Conservation (phyloP, 2,329 filamentous ascomycete genomes). For the Aspergillus nomiae region DNA sequence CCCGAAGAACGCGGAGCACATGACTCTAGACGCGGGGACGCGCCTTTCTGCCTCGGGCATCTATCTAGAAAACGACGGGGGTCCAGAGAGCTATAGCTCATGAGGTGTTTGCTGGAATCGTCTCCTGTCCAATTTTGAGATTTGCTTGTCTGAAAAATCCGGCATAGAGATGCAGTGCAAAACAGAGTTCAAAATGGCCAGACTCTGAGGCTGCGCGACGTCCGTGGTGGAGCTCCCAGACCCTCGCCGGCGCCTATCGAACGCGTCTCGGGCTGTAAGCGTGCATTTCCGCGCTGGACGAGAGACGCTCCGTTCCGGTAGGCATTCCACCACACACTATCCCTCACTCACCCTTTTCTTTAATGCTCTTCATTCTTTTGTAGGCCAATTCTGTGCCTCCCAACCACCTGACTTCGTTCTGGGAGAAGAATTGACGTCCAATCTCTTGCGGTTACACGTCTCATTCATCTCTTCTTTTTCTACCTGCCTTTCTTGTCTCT, state of each 20-base stretch:
- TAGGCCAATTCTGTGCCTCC: conserved; percentile 26
- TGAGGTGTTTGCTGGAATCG: background rate
- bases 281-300: conserved; percentile 43
- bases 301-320: conserved; percentile 37
- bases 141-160: background rate
- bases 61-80: background rate
- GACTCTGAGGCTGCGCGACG: conserved; percentile 22
- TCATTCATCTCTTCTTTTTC: conserved; percentile 18
- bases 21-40: conserved; percentile 22
- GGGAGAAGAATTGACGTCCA: conserved; percentile 19
- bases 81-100: background rate
- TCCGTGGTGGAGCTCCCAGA: conserved; percentile 29
- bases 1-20: conserved; percentile 23
- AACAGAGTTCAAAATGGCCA: conserved; percentile 18
- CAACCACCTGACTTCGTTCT: conserved; percentile 23
- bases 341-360: conserved; percentile 27
- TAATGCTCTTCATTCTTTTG: conserved; percentile 27
- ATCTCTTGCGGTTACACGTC: conserved; percentile 21
- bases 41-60: conserved; percentile 12
- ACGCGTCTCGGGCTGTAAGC: conserved; percentile 44
- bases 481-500: conserved; percentile 11
- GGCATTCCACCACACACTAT: conserved; percentile 38
- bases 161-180: conserved; percentile 11
- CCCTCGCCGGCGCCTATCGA: conserved; percentile 41
- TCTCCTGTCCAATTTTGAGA: background rate